phyloP scores from a whole-genome alignment of 2,329 filamentous ascomycete genomes.

The Botrytis cinerea region DNA sequence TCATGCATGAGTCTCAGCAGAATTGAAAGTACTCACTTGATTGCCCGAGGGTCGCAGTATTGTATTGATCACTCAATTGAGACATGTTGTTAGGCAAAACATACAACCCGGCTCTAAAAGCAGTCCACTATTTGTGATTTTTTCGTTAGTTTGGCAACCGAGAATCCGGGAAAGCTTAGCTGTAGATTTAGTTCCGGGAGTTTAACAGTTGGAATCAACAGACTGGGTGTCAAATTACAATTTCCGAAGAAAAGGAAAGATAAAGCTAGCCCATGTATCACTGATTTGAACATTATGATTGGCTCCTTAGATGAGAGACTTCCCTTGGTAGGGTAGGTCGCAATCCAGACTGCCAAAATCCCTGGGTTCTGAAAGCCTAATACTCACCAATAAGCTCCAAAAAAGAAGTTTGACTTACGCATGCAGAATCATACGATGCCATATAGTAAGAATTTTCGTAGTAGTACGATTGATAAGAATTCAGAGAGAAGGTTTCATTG shows the following conservation, averaged over 20 bases:
- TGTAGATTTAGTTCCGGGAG: neutral
- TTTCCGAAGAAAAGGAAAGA: neutral
- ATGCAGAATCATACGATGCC: constrained; percentile 19
- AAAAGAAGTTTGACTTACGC: constrained; percentile 1
- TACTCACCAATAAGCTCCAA: neutral
- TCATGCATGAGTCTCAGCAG: neutral
- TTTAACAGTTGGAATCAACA: neutral
- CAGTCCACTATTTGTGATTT: constrained; percentile 26
- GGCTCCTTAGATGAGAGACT: too few species aligned
- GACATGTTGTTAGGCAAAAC: constrained; percentile 22
- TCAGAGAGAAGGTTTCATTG: neutral
- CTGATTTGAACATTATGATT: too few species aligned
- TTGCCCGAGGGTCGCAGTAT: constrained; percentile 18
- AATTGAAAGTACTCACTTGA: neutral
- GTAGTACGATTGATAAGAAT: neutral
- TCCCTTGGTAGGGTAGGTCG: neutral
- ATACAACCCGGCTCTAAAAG: constrained; percentile 28
- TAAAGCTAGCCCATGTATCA: too few species aligned
- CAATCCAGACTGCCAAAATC: neutral
- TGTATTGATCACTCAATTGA: constrained; percentile 14
- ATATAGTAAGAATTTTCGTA: neutral
- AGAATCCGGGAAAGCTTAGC: neutral
- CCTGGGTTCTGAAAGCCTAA: neutral
- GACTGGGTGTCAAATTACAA: neutral
- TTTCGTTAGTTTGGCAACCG: neutral